A percentile compares a stretch with the other conserved stretches of the same genome.
These are phyloP conservation scores for Murraya koenigii DNA, from an alignment of 345 rosid species.

Conservation along the genomic window DNA sequence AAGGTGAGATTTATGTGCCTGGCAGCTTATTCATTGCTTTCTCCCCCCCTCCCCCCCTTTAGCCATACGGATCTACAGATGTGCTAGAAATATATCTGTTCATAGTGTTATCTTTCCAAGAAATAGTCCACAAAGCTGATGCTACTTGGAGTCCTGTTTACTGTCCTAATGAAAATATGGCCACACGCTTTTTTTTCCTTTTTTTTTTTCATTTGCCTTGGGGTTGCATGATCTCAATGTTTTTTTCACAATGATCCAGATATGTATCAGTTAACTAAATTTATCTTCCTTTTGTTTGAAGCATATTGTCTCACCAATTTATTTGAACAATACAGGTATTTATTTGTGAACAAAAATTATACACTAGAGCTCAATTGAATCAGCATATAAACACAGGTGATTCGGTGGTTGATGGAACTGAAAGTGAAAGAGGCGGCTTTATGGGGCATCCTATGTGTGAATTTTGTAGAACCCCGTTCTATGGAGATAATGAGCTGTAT, in stretches of 20 bases:
- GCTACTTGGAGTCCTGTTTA: background rate
- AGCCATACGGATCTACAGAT: too few species aligned
- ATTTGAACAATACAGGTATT: conserved; percentile 53
- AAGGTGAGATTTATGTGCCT: conserved; percentile 47
- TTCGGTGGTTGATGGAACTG: conserved; percentile 93
- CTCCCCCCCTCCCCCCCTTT: too few species aligned
- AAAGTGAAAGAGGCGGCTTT: conserved; percentile 96
- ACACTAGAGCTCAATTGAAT: conserved; percentile 72
- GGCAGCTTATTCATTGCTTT: background rate
- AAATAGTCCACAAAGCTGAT: background rate
- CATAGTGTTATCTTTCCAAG: background rate
- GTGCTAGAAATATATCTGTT: background rate
- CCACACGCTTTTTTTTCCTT: background rate
- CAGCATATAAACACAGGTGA: conserved; percentile 87
- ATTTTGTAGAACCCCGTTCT: conserved; percentile 81
- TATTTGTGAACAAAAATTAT: conserved; percentile 89
- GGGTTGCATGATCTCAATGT: background rate
- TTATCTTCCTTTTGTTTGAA: background rate
- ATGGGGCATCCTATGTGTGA: conserved; percentile 93
- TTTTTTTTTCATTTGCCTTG: background rate
- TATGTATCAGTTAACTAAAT: background rate
- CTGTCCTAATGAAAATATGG: background rate
- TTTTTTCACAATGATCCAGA: background rate
- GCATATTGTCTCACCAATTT: conserved; percentile 6
- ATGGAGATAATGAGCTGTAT: conserved; percentile 92